Percentiles rank a stretch among this genome's conserved stretches.
phyloP scores from a whole-genome alignment of 257 asterid species.

The Petunia axillaris region DNA sequence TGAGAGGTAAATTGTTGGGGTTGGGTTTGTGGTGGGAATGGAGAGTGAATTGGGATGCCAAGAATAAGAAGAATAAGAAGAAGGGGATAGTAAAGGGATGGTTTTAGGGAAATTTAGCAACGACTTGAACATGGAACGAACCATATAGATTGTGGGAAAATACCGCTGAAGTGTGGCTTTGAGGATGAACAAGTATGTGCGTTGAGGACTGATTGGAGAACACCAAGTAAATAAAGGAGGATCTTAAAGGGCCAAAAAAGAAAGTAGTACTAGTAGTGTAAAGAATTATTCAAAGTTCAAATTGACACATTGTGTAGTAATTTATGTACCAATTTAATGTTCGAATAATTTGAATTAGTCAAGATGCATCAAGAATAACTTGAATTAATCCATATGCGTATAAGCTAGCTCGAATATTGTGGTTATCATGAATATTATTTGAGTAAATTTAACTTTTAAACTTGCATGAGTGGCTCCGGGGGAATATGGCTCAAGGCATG shows the following conservation, averaged over 20 bases:
- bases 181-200: not conserved
- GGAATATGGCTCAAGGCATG: too few species aligned
- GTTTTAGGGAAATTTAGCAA: conserved; percentile 45
- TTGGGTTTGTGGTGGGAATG: conserved; percentile 2
- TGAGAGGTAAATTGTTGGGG: not conserved
- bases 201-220: not conserved
- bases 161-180: not conserved
- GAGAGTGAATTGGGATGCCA: conserved; percentile 26
- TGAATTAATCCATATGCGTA: too few species aligned
- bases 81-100: conserved; percentile 27
- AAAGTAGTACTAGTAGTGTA: too few species aligned
- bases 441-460: too few species aligned
- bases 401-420: too few species aligned
- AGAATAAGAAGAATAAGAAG: conserved; percentile 33
- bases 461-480: too few species aligned
- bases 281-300: too few species aligned
- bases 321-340: too few species aligned
- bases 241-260: not conserved
- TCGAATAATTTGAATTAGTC: too few species aligned
- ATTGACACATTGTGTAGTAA: too few species aligned
- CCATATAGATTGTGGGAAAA: conserved; percentile 40
- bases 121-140: conserved; percentile 45
- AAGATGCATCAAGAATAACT: too few species aligned
- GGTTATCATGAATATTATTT: too few species aligned
- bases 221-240: not conserved